These are phyloP conservation scores for Hymenoscyphus scutula DNA, from an alignment of 2,329 filamentous ascomycete species.

Conservation along the genomic window DNA sequence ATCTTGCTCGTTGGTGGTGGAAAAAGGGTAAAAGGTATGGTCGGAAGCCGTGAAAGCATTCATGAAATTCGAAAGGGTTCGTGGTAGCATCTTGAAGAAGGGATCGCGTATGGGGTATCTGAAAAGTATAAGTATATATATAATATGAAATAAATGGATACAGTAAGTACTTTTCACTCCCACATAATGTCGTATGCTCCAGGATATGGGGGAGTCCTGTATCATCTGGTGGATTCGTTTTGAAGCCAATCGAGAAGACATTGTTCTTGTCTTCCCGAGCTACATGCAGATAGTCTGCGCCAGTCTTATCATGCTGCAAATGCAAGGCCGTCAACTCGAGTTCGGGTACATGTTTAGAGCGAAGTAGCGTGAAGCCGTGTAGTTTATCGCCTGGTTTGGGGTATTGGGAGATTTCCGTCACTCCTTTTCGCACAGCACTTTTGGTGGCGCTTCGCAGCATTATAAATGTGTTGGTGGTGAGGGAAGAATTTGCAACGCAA, in stretches of 20 bases:
- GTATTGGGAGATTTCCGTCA: conserved; percentile 73
- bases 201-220: conserved; percentile 96
- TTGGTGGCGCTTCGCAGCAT: conserved; percentile 54
- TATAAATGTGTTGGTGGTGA: conserved; percentile 6
- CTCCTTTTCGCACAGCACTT: conserved; percentile 55
- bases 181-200: conserved; percentile 95
- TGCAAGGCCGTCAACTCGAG: conserved; percentile 88
- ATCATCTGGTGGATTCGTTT: conserved; percentile 95
- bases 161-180: conserved; percentile 75
- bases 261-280: conserved; percentile 96
- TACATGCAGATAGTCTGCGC: conserved; percentile 93
- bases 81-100: conserved; percentile 99
- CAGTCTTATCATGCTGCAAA: conserved; percentile 90
- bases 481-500: not conserved
- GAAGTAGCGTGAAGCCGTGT: conserved; percentile 87
- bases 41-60: conserved; percentile 97
- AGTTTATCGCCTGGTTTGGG: conserved; percentile 81
- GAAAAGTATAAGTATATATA: conserved; percentile 35
- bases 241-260: conserved; percentile 99
- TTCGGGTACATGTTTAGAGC: conserved; percentile 90
- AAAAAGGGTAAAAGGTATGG: conserved; percentile 96
- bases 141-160: conserved; percentile 11
- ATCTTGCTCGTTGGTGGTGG: conserved; percentile 92
- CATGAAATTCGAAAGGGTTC: conserved; percentile 99
- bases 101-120: conserved; percentile 97